Base-by-base conservation (phyloP, 768 basidiomycete species). In the Sarcodon aspratus region DNA sequence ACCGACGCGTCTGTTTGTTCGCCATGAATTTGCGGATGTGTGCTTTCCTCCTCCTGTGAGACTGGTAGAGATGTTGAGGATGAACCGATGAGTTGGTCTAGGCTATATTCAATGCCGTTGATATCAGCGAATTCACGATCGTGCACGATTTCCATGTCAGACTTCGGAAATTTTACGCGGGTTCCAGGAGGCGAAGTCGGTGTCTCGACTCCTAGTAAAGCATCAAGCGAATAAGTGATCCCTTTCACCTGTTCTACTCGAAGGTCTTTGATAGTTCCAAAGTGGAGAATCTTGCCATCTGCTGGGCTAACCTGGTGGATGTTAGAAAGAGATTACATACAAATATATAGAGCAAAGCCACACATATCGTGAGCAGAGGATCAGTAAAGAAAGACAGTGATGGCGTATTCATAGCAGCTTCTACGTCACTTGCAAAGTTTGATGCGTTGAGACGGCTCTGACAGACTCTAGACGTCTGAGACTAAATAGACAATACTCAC, bases 211-310 rank as follows among this genome's bases (percentile, higher is more conserved):
- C 96, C 96, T 12, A 99, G 79, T 0, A 99, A 72, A 0, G 94
- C 93, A 52, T 96, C 88, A 10, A 99, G 76, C 1, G 93, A 96
- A 60, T 99, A 99, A 0, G 92, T 96, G 54, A 95, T 85, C 12
- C 96, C 96, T 66, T 99, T 99, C 60, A 99, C 90, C 65, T 97
- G 94, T 61, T 96, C 94, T 46, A 99, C 89, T 27, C 79, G 78
- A 45, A 79, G 71, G 55, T 79, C 76, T 47, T 76, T 66, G 53
- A 99, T 86, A 1, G 79, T 79, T 33, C 96, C 96, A 56, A 93
- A 92, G 62, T 98, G 95, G 27, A 98, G 72, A 1, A 99, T 76
- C 0, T 74, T 84, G 3, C 96, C 96, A 56, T 99, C 96, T 1
- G 96, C 94, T 1, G 96, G 96, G 53, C 88, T 92, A 51, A 95